Percentiles rank a stretch among this genome's conserved stretches.
These are phyloP conservation scores for Vitis cinerea DNA, from an alignment of 164 flowering plant species.

Conservation along the genomic window DNA sequence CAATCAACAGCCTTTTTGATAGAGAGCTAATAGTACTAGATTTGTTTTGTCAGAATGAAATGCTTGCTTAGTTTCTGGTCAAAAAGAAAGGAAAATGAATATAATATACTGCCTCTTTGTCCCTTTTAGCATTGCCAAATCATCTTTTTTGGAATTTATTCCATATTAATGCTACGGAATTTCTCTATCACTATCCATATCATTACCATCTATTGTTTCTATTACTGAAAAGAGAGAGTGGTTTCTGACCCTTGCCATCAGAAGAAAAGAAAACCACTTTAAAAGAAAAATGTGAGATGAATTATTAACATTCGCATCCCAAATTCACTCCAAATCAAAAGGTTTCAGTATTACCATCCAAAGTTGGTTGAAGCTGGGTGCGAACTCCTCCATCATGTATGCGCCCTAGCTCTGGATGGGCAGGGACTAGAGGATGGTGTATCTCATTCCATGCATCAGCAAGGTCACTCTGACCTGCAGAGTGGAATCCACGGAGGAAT, in stretches of 20 bases:
- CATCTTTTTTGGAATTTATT: no score
- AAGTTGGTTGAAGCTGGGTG: constrained; percentile 48
- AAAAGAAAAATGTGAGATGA: neutral
- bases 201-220: no score
- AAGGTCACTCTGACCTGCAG: constrained; percentile 49
- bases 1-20: no score
- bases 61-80: no score
- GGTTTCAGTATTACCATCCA: constrained; percentile 54
- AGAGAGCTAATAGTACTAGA: no score
- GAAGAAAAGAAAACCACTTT: neutral
- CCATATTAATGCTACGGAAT: no score
- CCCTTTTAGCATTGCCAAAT: no score
- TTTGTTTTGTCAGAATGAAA: no score
- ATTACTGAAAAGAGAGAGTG: neutral
- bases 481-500: constrained; percentile 55
- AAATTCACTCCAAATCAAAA: neutral
- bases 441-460: constrained; percentile 79
- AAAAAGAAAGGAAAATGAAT: no score
- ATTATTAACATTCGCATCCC: neutral
- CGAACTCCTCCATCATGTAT: constrained; percentile 20
- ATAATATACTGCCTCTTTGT: no score
- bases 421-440: constrained; percentile 36
- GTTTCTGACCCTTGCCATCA: neutral
- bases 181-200: no score
- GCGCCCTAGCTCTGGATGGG: no score